Evolutionary conservation across 129 eudicot genomes (phyloP).

Genomic region (Arctium minus): DNA sequence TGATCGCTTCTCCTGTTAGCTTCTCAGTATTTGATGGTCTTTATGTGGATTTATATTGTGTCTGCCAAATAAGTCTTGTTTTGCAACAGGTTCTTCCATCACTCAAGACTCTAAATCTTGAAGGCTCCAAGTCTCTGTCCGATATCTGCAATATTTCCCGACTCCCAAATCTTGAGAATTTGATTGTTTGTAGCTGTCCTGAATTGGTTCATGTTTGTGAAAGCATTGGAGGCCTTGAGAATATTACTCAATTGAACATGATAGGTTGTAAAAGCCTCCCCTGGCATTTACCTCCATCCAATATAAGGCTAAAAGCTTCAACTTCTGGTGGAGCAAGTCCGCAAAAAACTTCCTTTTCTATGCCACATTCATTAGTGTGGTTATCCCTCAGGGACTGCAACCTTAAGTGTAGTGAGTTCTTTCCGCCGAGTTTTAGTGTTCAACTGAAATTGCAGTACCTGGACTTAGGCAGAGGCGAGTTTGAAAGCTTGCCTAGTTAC

Average conservation of each 20-base stretch:
- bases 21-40: neutral
- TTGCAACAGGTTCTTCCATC: slow-evolving; percentile 24
- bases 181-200: slow-evolving; percentile 15
- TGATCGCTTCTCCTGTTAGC: neutral
- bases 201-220: slow-evolving; percentile 12
- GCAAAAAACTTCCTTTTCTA: neutral
- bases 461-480: neutral
- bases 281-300: neutral
- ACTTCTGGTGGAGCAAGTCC: neutral
- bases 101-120: slow-evolving; percentile 30
- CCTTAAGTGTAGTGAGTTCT: neutral
- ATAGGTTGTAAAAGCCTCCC: slow-evolving; percentile 1
- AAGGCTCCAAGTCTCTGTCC: neutral
- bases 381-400: neutral
- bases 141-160: neutral
- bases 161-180: slow-evolving; percentile 23
- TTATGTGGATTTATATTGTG: neutral
- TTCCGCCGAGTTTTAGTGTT: neutral
- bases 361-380: neutral
- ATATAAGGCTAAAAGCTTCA: neutral
- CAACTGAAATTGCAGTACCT: neutral
- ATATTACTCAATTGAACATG: slow-evolving; percentile 15
- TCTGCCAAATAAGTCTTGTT: neutral
- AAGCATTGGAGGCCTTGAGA: slow-evolving; percentile 13
- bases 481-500: neutral